Evolutionary conservation across 2,329 filamentous ascomycete species (phyloP), one percentile per base, ranked within the genome.

Genomic region (Colletotrichum tamarilloi): DNA sequence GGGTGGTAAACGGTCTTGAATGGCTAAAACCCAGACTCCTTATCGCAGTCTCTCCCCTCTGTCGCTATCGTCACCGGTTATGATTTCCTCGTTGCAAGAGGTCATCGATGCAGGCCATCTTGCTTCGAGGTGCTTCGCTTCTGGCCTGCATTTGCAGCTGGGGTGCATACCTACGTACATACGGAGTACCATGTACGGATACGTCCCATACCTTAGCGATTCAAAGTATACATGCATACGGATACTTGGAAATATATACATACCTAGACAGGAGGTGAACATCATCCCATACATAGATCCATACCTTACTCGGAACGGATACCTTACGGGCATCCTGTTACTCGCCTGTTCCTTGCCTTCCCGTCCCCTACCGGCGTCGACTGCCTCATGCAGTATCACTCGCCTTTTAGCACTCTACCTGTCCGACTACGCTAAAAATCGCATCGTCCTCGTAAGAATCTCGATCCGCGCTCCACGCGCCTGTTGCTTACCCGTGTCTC

Each of bases 381-480:
- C 67, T 73, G 22, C 70, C 70, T 68, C 32, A 73, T 70, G 49
- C 67, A 73, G 70, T 65, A 72, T 63, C 58, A 24, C 53, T 72
- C 65, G 58, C 59, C 65, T 32, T 46, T 63, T 67, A 68, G 64
- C 68, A 55, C n/a, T 72, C 58, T 62, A 63, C 65, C 68, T 72
- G 58, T 63, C 69, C 38, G 16, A 63, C 70, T 59, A 65, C 67
- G 70, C 70, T 73, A 73, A 73, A 62, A 70, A 64, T 62, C 30
- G 38, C 70, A 73, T 73, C 70, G 60, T 73, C 42, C 60, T 57
- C 56, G 62, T 46, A 22, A 42, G 46, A 64, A 70, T 73, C 70
- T 70, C 67, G 70, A 70, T 73, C 70, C 38, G 70, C 70, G 70
- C 70, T 73, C 60, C 66, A 62, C 67, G 70, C 67, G 67, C 70